These are phyloP conservation scores for Leishmania arabica DNA, from an alignment of 208 protist species.

Conservation along the genomic window DNA sequence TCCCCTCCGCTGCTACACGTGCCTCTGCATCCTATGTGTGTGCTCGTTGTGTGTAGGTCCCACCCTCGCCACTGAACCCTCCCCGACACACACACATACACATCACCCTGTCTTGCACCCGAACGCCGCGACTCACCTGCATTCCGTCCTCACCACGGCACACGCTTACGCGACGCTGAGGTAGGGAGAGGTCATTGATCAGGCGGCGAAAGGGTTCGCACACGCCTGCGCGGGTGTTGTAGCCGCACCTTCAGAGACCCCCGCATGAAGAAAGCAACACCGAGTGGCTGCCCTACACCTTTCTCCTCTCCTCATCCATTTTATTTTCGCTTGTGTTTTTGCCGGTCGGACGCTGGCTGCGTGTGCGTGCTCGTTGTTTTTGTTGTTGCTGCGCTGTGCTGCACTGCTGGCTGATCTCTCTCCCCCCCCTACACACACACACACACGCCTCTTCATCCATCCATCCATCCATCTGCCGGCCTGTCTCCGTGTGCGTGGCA, in stretches of 20 bases:
- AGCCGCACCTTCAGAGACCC: background rate
- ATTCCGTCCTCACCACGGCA: background rate
- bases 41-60: background rate
- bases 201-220: too few relatives aligned
- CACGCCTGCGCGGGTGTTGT: background rate
- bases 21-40: background rate
- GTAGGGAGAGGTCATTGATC: too few relatives aligned
- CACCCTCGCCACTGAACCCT: background rate
- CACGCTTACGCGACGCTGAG: too few relatives aligned
- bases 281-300: background rate
- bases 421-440: too few relatives aligned
- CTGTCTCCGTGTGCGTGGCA: background rate
- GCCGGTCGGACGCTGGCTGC: background rate
- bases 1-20: background rate
- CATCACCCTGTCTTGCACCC: background rate
- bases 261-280: background rate
- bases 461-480: background rate
- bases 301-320: too few relatives aligned
- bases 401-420: slow-evolving; percentile 9
- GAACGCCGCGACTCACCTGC: background rate
- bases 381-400: background rate
- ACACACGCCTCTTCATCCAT: background rate
- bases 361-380: background rate
- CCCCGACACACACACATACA: background rate
- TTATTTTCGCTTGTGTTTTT: background rate